phyloP scores from a whole-genome alignment of 495 filamentous ascomycete genomes.

The Paragyromitra xinjiangensis region DNA sequence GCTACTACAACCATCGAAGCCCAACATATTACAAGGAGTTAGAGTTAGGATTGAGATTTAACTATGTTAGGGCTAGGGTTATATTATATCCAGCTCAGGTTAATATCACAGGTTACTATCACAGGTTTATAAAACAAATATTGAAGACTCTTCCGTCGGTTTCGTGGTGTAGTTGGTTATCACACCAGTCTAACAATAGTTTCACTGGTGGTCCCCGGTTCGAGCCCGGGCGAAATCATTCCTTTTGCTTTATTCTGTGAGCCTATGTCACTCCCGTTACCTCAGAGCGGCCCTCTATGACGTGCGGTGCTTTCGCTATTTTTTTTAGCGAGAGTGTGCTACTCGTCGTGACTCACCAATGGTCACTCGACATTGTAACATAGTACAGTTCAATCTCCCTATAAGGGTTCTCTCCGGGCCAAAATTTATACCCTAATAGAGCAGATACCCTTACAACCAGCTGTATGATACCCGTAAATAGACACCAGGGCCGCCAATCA shows the following conservation, averaged over 20 bases:
- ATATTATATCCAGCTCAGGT: not conserved
- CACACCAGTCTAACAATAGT: constrained; percentile 24
- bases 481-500: no score
- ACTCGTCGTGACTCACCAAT: not conserved
- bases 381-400: no score
- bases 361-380: not conserved
- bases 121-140: not conserved
- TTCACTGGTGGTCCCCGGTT: constrained; percentile 27
- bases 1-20: no score
- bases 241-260: not conserved
- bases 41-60: no score
- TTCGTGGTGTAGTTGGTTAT: constrained; percentile 37
- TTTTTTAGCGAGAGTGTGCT: not conserved
- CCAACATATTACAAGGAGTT: no score
- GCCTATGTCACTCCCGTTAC: not conserved
- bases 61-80: constrained; percentile 3
- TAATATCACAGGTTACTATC: not conserved
- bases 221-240: constrained; percentile 29
- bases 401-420: no score
- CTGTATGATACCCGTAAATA: no score
- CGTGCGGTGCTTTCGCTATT: not conserved
- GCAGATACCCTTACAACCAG: no score
- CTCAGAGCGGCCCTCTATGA: not conserved
- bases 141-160: not conserved
- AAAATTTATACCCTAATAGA: no score